Base-by-base conservation (phyloP, 2,329 filamentous ascomycete genomes). In the Leptographium radiaticola region DNA sequence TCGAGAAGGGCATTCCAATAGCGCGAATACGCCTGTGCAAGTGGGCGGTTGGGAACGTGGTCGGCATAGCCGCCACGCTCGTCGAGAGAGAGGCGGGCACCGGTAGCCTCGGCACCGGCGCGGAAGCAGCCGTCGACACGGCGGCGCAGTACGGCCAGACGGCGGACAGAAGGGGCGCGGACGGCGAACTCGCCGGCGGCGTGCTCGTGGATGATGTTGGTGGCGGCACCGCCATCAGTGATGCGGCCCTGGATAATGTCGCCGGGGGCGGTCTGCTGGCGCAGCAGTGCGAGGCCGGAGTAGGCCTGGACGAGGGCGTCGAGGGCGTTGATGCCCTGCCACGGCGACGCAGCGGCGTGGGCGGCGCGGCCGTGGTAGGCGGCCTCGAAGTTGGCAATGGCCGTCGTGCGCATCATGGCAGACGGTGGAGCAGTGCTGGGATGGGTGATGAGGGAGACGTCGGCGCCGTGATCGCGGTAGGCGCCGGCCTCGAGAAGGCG, bases 261-360 rank as follows among this genome's bases (percentile, higher is more conserved):
- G 5, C 73, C 72, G 0, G 77, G 74, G 57, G 71, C 69, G 4
- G 76, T 70, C 61, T 82, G 79, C 62, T 81, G 78, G 1, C 79
- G 71, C 7, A 82, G 66, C 0, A 76, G 68, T 0, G 74, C 71
- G 5, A 82, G 62, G 45, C 67, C 67, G 52, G 71, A 72, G 58
- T 76, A 76, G 0, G 69, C 72, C 0, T 70, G 67, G 2, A 81
- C 67, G 25, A 79, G 60, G 0, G 77, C 78, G 58, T 83, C 79
- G 0, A 81, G 70, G 0, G 79, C 79, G 60, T 83, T 82, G 58
- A 76, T 70, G 0, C 79, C 79, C 6, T 77, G 68, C 77, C 77
- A 81, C 0, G 78, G 79, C n/a, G 68, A 73, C 4, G 73, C 72
- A 0, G 74, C 77, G 0, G 77, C 78, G 58, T 82, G 79, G 0